These are phyloP conservation scores for Scenedesmus sp. DNA, from an alignment of 163 green algal species.

Conservation along the genomic window DNA sequence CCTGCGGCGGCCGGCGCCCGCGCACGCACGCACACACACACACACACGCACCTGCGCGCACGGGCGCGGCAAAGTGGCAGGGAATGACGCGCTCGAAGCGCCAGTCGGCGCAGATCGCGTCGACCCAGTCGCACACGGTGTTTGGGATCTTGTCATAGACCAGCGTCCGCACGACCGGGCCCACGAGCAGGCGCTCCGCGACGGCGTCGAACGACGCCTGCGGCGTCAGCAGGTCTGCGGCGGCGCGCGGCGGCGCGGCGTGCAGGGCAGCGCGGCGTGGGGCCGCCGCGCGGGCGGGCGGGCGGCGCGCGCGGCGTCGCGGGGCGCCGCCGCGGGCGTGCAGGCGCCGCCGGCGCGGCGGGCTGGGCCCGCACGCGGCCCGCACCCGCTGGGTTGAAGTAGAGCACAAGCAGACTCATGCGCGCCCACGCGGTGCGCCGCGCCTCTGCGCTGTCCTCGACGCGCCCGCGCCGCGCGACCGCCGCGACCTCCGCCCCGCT, in stretches of 20 bases:
- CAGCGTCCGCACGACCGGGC: slow-evolving; percentile 87
- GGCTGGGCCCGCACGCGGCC: too few relatives aligned
- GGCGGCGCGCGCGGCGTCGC: too few relatives aligned
- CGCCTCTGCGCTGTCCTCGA: slow-evolving; percentile 60
- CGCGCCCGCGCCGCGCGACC: slow-evolving; percentile 51
- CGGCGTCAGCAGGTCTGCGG: slow-evolving; percentile 79
- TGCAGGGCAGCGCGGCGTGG: too few relatives aligned
- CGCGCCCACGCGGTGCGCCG: slow-evolving; percentile 78
- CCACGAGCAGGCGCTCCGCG: slow-evolving; percentile 78
- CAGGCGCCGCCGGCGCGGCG: too few relatives aligned
- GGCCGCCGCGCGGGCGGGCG: too few relatives aligned
- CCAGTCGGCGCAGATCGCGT: slow-evolving; percentile 77
- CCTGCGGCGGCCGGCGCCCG: too few relatives aligned
- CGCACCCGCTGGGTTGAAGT: slow-evolving; percentile 81
- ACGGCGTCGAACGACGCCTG: slow-evolving; percentile 74
- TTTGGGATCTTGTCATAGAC: slow-evolving; percentile 83
- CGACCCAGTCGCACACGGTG: slow-evolving; percentile 75
- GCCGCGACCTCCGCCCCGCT: slow-evolving; percentile 42
- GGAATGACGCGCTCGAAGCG: slow-evolving; percentile 86
- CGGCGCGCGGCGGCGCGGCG: too few relatives aligned
- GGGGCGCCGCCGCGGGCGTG: too few relatives aligned
- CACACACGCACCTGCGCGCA: slow-evolving; percentile 44
- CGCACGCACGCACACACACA: neutral
- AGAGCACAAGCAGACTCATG: slow-evolving; percentile 93
- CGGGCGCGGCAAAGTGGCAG: slow-evolving; percentile 84